These are phyloP conservation scores for Boletus eberwhitei DNA, from an alignment of 768 basidiomycete species.

Conservation along the genomic window DNA sequence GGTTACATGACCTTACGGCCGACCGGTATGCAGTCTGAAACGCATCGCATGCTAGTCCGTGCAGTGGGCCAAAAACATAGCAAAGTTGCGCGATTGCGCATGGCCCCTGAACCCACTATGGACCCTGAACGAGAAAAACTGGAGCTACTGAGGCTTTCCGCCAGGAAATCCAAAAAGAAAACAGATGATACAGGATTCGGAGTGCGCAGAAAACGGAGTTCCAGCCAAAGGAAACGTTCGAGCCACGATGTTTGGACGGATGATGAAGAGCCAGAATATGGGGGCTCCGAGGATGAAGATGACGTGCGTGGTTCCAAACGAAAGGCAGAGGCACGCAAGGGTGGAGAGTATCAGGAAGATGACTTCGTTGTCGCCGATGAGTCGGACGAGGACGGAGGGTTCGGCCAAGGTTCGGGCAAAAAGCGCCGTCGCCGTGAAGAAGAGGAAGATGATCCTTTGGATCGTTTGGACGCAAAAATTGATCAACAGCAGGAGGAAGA, in stretches of 20 bases:
- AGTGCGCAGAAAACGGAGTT: constrained; percentile 44
- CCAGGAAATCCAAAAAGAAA: constrained; percentile 61
- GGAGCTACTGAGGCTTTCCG: constrained; percentile 62
- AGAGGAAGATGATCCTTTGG: constrained; percentile 56
- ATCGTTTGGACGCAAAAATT: constrained; percentile 69
- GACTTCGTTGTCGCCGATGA: constrained; percentile 81
- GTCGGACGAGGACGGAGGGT: constrained; percentile 58
- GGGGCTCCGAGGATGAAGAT: constrained; percentile 60
- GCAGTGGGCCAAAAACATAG: constrained; percentile 84
- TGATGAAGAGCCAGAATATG: constrained; percentile 61
- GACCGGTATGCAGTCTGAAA: constrained; percentile 86
- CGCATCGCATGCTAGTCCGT: constrained; percentile 84
- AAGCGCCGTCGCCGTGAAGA: constrained; percentile 40
- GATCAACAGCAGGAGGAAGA: constrained; percentile 52
- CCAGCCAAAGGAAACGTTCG: constrained; percentile 38
- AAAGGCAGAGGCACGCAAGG: constrained; percentile 46
- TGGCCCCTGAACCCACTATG: constrained; percentile 73
- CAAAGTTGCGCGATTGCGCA: constrained; percentile 73
- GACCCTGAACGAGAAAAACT: constrained; percentile 74
- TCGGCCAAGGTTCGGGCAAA: constrained; percentile 34
- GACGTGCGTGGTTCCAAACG: constrained; percentile 42
- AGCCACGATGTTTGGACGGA: constrained; percentile 60
- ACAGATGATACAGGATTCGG: constrained; percentile 49
- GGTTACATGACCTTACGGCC: constrained; percentile 84
- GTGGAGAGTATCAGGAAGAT: constrained; percentile 77